phyloP scores from a whole-genome alignment of 1,284 basidiomycete species.

The Tilletia indica region DNA sequence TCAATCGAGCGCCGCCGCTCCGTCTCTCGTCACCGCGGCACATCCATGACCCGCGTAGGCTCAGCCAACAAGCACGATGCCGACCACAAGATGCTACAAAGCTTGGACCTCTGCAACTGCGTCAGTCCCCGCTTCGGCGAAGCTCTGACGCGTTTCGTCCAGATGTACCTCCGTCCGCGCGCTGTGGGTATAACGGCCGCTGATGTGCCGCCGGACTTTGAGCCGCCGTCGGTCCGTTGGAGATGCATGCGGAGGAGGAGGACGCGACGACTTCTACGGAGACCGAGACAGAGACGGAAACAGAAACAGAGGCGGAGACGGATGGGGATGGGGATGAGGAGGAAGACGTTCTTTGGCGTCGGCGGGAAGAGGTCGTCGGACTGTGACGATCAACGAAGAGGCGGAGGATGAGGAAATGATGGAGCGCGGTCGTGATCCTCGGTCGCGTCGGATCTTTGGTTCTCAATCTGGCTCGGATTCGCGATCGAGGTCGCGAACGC shows the following conservation, averaged over 20 bases:
- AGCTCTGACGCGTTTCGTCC: conserved; percentile 78
- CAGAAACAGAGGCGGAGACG: conserved; percentile 34
- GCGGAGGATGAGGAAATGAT: neutral
- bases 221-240: conserved; percentile 31
- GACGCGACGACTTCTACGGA: conserved; percentile 61
- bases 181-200: conserved; percentile 1
- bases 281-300: conserved; percentile 53
- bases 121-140: conserved; percentile 82
- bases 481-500: neutral
- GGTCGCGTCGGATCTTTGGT: neutral
- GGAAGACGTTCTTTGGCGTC: conserved; percentile 24
- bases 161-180: conserved; percentile 62
- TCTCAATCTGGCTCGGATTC: neutral
- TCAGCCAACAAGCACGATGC: conserved; percentile 21
- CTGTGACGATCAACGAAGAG: neutral
- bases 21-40: conserved; percentile 9
- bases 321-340: conserved; percentile 24
- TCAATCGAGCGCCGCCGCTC: conserved; percentile 39
- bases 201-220: conserved; percentile 1
- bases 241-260: conserved; percentile 25
- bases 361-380: conserved; percentile 29
- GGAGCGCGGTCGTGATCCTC: neutral
- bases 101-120: conserved; percentile 90
- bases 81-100: conserved; percentile 64
- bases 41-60: neutral